phyloP scores from a whole-genome alignment of 2,329 filamentous ascomycete genomes.

The Pestalotiopsis fici region DNA sequence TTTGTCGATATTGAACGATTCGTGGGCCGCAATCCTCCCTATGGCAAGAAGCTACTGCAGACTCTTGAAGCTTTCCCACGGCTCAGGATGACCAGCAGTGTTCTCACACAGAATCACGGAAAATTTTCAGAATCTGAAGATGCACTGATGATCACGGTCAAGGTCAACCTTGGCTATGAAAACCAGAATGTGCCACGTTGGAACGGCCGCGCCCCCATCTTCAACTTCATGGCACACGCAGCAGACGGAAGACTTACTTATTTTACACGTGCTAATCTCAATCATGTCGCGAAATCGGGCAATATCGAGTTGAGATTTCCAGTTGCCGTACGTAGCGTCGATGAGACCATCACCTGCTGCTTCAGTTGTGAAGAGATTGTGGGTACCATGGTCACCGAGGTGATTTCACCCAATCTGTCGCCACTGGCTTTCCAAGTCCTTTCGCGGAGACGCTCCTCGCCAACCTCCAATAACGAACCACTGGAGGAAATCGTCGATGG shows the following conservation, averaged over 20 bases:
- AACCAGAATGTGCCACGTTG: slow-evolving; percentile 69
- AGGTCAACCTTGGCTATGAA: slow-evolving; percentile 68
- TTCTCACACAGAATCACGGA: slow-evolving; percentile 19
- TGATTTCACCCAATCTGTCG: slow-evolving; percentile 29
- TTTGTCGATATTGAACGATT: slow-evolving; percentile 74
- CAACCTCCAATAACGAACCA: too few species aligned
- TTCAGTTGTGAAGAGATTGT: slow-evolving; percentile 86
- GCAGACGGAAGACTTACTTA: slow-evolving; percentile 70
- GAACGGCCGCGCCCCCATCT: slow-evolving; percentile 62
- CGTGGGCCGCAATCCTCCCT: slow-evolving; percentile 79
- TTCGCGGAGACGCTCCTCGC: neutral
- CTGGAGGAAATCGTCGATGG: neutral
- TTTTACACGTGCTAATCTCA: slow-evolving; percentile 66
- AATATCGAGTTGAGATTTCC: slow-evolving; percentile 58
- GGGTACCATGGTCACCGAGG: slow-evolving; percentile 46
- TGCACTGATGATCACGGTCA: slow-evolving; percentile 61
- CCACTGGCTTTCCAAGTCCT: slow-evolving; percentile 28
- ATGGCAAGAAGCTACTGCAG: slow-evolving; percentile 70
- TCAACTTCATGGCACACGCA: slow-evolving; percentile 75
- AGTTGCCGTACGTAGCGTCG: slow-evolving; percentile 52
- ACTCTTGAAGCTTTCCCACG: slow-evolving; percentile 70
- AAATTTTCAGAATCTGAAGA: slow-evolving; percentile 32
- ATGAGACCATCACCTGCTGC: slow-evolving; percentile 65
- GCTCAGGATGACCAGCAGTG: slow-evolving; percentile 42
- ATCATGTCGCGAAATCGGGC: slow-evolving; percentile 62